phyloP scores from a whole-genome alignment of 352 stramenopile genomes.

The Phytophthora pseudosyringae region DNA sequence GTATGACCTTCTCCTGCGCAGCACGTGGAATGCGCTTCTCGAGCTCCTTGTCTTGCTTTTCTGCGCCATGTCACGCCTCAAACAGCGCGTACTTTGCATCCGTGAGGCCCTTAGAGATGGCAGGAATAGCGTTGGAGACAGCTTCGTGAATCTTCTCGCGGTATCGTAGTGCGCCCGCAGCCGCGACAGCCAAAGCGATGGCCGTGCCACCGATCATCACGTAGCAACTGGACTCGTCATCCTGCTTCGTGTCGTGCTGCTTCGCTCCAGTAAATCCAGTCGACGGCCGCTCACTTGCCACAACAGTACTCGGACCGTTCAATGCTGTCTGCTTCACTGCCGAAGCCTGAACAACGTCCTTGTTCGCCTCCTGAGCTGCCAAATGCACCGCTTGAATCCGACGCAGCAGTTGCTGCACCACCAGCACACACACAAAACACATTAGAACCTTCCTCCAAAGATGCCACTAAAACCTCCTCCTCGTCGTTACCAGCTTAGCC shows the following conservation, averaged over 20 bases:
- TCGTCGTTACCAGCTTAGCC: slow-evolving; percentile 46
- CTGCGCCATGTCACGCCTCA: background rate
- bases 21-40: background rate
- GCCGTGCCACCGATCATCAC: slow-evolving; percentile 58
- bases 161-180: slow-evolving; percentile 55
- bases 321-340: background rate
- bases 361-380: slow-evolving; percentile 20
- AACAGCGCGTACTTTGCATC: slow-evolving; percentile 55
- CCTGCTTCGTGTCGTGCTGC: slow-evolving; percentile 1
- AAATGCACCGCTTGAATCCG: slow-evolving; percentile 37
- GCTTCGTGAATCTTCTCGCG: slow-evolving; percentile 56
- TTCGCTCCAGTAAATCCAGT: slow-evolving; percentile 4
- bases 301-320: background rate
- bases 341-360: slow-evolving; percentile 11
- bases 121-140: slow-evolving; percentile 46
- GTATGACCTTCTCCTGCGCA: background rate
- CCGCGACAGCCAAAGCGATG: slow-evolving; percentile 52
- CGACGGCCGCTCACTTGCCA: slow-evolving; percentile 6
- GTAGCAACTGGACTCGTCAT: slow-evolving; percentile 44
- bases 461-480: background rate
- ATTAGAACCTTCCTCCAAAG: slow-evolving; percentile 1
- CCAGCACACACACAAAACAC: slow-evolving; percentile 9
- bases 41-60: no score
- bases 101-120: slow-evolving; percentile 58
- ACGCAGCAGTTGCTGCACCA: slow-evolving; percentile 40